Base-by-base conservation (phyloP, 2,329 filamentous ascomycete genomes). In the Rhynchosporium secalis region DNA sequence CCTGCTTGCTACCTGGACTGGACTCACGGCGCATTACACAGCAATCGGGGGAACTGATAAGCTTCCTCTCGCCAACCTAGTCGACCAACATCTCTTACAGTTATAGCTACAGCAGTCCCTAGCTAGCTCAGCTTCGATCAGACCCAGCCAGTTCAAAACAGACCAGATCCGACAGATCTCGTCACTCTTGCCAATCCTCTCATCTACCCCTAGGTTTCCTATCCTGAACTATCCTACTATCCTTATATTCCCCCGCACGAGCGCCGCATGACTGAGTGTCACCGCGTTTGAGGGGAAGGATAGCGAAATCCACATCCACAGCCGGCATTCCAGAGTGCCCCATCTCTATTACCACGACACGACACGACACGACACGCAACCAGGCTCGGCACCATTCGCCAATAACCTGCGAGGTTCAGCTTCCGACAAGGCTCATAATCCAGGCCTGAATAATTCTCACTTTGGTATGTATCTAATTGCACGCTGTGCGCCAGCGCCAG, bases 191-290 rank as follows among this genome's bases (percentile, higher is more conserved):
- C 36, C 40, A 20, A 56, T 28, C 51, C 12, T 54, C 52, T 20
- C 33, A 36, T 36, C 33, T 36, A 36, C 33, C 33, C 33, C 33
- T 36, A 36, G 33, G 33, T 36, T 36, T 36, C 33, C 33, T 36
- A 10, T 36, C 33, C 2, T 20, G 20, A 20, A 20, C 20, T 36
- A 46, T 46, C 43, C 43, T 33, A 40, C 40, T 36, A 15, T 33
- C 26, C 62, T 63, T 63, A 60, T 62, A 63, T 60, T 52, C 54
- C 58, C 63, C 56, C 60, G 59, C 62, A 56, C 51, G 48, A 61
- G 59, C 56, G 61, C 55, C 60, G 62, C 60, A 63, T 61, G 45
- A 49, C 45, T 48, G 45, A 62, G 62, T 66, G 65, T 66, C 54
- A 66, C 65, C 58, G 60, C 59, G 56, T 64, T 54, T 60, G 60